phyloP scores from a whole-genome alignment of 805 yeast genomes.

The Candida boleticola region DNA sequence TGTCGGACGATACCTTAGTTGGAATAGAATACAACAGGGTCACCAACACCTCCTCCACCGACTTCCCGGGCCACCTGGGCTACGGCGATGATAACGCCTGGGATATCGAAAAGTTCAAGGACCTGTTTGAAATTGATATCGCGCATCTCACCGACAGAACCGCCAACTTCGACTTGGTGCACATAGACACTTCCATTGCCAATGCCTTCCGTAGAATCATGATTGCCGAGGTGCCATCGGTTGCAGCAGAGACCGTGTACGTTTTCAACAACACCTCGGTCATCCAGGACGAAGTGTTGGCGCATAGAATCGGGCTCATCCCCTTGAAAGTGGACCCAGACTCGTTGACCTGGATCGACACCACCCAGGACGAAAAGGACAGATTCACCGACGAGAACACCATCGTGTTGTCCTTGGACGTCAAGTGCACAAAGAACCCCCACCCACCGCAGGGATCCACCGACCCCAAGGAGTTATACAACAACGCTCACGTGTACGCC shows the following conservation, averaged over 20 bases:
- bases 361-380: constrained; percentile 55
- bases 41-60: constrained; percentile 83
- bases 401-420: constrained; percentile 75
- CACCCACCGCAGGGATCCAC: constrained; percentile 75
- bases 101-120: constrained; percentile 78
- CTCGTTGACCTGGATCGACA: constrained; percentile 77
- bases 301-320: constrained; percentile 90
- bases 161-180: constrained; percentile 83
- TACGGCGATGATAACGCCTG: constrained; percentile 67
- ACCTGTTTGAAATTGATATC: constrained; percentile 64
- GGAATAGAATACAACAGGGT: constrained; percentile 90
- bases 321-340: constrained; percentile 94
- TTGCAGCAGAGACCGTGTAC: constrained; percentile 90
- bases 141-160: constrained; percentile 61
- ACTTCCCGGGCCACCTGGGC: constrained; percentile 76
- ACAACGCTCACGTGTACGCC: constrained; percentile 86
- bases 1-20: constrained; percentile 53
- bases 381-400: constrained; percentile 87
- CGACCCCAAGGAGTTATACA: constrained; percentile 80
- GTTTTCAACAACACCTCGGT: constrained; percentile 94
- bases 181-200: constrained; percentile 88
- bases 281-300: constrained; percentile 94
- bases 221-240: constrained; percentile 95
- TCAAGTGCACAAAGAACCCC: constrained; percentile 81
- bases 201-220: constrained; percentile 96